Evolutionary conservation across 2,329 filamentous ascomycete genomes (phyloP).

Genomic region (Clarireedia hainanense): DNA sequence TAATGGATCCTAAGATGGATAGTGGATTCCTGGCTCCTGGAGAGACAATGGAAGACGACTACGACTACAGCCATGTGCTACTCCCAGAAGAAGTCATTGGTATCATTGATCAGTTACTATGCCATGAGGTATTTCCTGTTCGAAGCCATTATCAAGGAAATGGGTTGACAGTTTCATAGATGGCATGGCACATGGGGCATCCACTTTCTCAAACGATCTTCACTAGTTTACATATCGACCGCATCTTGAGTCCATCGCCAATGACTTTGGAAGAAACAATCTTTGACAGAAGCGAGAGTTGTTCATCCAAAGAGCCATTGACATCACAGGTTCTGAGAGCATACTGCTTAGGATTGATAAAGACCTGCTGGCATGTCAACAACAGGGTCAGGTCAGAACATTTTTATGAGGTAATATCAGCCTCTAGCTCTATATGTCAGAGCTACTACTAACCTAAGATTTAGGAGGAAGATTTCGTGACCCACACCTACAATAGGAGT

Average conservation of each 20-base stretch:
- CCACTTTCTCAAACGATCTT: constrained; percentile 91
- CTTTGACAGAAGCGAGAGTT: constrained; percentile 21
- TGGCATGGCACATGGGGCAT: constrained; percentile 96
- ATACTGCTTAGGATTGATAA: constrained; percentile 79
- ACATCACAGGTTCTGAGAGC: constrained; percentile 62
- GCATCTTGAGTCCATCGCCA: constrained; percentile 65
- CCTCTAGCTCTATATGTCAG: background rate
- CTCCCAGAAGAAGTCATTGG: constrained; percentile 76
- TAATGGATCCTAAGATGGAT: constrained; percentile 99
- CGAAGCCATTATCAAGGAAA: background rate
- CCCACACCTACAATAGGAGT: constrained; percentile 77
- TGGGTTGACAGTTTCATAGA: constrained; percentile 40
- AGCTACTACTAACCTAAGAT: background rate
- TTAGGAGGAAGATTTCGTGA: constrained; percentile 93
- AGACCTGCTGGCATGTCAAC: constrained; percentile 74
- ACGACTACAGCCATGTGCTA: constrained; percentile 61
- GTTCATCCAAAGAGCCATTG: constrained; percentile 36
- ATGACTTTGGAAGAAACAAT: constrained; percentile 41
- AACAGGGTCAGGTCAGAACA: constrained; percentile 72
- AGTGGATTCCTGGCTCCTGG: constrained; percentile 74
- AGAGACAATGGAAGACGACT: constrained; percentile 76
- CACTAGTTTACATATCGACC: constrained; percentile 85
- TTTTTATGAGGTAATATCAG: constrained; percentile 68
- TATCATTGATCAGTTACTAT: constrained; percentile 88
- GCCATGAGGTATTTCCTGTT: constrained; percentile 60